Evolutionary conservation across 176 grass and related monocot species (phyloP), one percentile per base, ranked within the genome.

Genomic region (Rhynchospora pubera): DNA sequence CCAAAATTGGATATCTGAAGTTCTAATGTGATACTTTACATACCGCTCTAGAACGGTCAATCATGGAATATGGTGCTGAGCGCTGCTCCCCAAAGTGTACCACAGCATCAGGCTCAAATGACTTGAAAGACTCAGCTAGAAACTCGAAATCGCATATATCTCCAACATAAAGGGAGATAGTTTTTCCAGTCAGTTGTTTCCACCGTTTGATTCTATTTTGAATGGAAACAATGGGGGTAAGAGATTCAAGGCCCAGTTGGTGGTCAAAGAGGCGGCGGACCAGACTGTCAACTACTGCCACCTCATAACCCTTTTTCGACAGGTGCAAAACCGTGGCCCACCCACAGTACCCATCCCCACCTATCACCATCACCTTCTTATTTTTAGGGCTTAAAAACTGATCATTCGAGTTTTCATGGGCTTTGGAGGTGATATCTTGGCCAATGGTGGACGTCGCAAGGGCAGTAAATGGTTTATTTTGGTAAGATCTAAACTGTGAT

Each of bases 131-230:
- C 88, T 97, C 94, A 3, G 90, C 91, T 18, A 97, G 94, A 61
- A 97, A 97, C 42, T 97, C 92, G 72, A 97, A 97, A 70, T 97
- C 94, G 67, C 94, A 97, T 42, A 94, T 97, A 62, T 97, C 92
- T 65, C 92, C 94, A 67, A 97, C 72, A 65, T 87, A 97, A 84
- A 97, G 90, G 47, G 91, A 85, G 82, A 97, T 92, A 42, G 83
- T 85, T 87, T 91, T 97, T 28, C 85, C 90, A 18, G 90, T 91
- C 59, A 97, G 64, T 65, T 83, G 84, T 79, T 97, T 97, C 94
- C 94, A 97, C 63, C 91, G 81, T 28, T 77, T 90, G 62, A 97
- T 78, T 1, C 94, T 92, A 56, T 94, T 91, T 72, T 97, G 94
- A 62, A 97, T 92, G 39, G 94, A 97, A 48, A 86, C 77, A 73